Percentiles rank a stretch among this genome's conserved stretches.
Evolutionary conservation across 2,329 filamentous ascomycete genomes (phyloP).

Genomic region (Aspergillus intermedius): DNA sequence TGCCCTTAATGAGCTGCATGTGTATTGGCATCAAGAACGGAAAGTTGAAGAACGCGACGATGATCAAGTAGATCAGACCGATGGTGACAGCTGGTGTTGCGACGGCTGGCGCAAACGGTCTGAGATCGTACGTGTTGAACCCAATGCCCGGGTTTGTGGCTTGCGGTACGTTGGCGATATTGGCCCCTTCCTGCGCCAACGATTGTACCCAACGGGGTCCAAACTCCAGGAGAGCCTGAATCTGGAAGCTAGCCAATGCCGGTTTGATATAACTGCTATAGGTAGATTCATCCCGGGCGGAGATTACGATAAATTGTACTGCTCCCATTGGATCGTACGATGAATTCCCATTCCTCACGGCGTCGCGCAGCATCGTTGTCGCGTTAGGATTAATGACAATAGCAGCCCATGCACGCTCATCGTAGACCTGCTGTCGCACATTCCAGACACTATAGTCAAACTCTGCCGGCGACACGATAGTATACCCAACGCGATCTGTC

Average conservation of each 20-base stretch:
- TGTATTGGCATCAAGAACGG: conserved; percentile 60
- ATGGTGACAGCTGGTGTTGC: conserved; percentile 55
- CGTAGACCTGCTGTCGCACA: conserved; percentile 54
- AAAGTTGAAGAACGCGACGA: conserved; percentile 61
- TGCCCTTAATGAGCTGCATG: conserved; percentile 49
- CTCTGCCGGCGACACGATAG: conserved; percentile 41
- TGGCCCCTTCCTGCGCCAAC: conserved; percentile 29
- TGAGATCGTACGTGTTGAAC: conserved; percentile 51
- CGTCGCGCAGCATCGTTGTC: conserved; percentile 50
- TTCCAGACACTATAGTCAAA: conserved; percentile 52
- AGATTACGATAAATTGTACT: conserved; percentile 51
- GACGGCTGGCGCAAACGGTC: conserved; percentile 52
- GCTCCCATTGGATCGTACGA: conserved; percentile 56
- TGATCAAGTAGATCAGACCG: conserved; percentile 61
- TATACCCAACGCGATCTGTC: conserved; percentile 45
- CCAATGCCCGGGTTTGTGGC: conserved; percentile 52
- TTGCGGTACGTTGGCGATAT: conserved; percentile 46
- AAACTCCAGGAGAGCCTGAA: conserved; percentile 43
- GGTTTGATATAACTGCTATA: conserved; percentile 50
- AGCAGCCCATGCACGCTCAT: conserved; percentile 55
- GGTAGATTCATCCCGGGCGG: conserved; percentile 52
- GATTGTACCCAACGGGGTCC: conserved; percentile 37
- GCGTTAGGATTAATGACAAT: conserved; percentile 59
- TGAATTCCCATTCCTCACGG: conserved; percentile 49
- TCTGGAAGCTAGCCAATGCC: conserved; percentile 43